Base-by-base conservation (phyloP, 129 eudicot species). In the Flaveria linearis region DNA sequence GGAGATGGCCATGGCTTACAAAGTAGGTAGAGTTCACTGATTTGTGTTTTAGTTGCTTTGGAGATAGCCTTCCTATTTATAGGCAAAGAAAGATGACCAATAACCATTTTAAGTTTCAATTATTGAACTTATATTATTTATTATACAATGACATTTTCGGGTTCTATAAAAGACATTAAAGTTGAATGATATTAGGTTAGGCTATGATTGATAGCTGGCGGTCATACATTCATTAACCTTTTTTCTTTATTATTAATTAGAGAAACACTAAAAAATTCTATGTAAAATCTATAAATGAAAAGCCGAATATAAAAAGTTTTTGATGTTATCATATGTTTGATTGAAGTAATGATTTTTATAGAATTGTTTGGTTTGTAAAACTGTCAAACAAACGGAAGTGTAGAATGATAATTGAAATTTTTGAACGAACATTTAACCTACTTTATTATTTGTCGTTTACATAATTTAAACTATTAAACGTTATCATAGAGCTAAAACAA, bases 1-100 rank as follows among this genome's bases (percentile, higher is more conserved):
- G 62, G 79, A 66, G 63, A 80, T 73, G 79, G 84, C 64, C 84
- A 80, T 80, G 63, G 70, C 71, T 78, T 69, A 78, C 69, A 78
- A 78, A 68, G 56, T 68, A 17, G 14, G 50, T 26, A 12, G 20
- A 17, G 13, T 68, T 49, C 33, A 46, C 16, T 42, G 69, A 50
- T 69, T 73, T 66, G 69, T 73, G 43, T 30, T 66, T 65, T 33
- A 69, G 49, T 68, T 80, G 79, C 74, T 73, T 47, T 73, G 52
- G 70, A 67, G 53, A 73, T 52, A 25, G 16, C 75, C 41, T 22
- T 43, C 79, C 43, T 73, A 80, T 80, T 80, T 80, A 80, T 80
- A 80, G 79, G 17, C 52, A 56, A 73, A 55, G 55, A 80, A 68
- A 72, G 51, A 55, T n/a, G 28, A 42, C 69, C 36, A 52, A 52